Evolutionary conservation across 495 filamentous ascomycete genomes (phyloP), one percentile per base, ranked within the genome.

Genomic region (Filosporella fistucella): DNA sequence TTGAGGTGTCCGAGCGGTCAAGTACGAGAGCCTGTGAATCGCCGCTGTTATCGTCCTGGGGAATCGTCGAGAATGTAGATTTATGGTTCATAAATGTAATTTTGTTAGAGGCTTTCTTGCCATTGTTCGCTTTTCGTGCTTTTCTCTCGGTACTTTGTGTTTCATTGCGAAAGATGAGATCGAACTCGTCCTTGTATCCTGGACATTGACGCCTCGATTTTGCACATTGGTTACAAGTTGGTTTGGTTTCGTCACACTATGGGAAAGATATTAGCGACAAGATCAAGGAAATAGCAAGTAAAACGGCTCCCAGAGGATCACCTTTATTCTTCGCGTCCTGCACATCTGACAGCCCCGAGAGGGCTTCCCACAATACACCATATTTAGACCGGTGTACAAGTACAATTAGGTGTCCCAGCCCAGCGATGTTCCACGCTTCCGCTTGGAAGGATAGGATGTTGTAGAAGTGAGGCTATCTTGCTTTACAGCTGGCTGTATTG

Each of bases 311-410:
- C n/a, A n/a, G n/a, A n/a, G n/a, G n/a, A n/a, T 43, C 68, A 85
- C 85, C 81, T 82, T 88, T 70, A 77, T 85, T 61, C 85, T 76
- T 54, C 82, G 74, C 16, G 75, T 76, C 61, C 83, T 71, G 58
- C 84, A 88, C 68, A 83, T 81, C 62, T 82, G 81, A 59, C 84
- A 88, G 42, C 81, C 84, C 69, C 77, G 74, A 48, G 81, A 85
- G 42, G 84, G 84, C 61, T 85, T 84, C 22, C 84, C 84, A 55
- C 79, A 80, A 58, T 86, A 88, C 1, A 88, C 84, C 84, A 88
- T 88, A 39, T 21, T 38, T n/a, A n/a, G n/a, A n/a, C n/a, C n/a
- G n/a, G n/a, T n/a, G n/a, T n/a, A n/a, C n/a, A n/a, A n/a, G n/a
- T n/a, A n/a, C n/a, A n/a, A n/a, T n/a, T n/a, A n/a, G n/a, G n/a